Percentiles rank a stretch among this genome's conserved stretches.
Evolutionary conservation across 2,329 filamentous ascomycete species (phyloP).

Genomic region (Ceratocystis colombiana): DNA sequence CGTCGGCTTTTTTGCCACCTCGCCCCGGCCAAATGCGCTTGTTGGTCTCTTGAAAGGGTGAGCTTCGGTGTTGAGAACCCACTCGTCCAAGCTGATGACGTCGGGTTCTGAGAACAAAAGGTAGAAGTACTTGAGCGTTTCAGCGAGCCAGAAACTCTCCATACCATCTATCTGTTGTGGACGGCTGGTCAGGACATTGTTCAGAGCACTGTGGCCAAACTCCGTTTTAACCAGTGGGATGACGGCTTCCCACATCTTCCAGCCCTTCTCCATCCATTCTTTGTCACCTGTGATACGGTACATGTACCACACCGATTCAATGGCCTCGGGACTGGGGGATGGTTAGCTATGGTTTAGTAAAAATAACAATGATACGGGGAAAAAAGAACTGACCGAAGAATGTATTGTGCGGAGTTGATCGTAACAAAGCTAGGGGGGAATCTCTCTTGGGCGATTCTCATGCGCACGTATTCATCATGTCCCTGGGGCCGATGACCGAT

Average conservation of each 20-base stretch:
- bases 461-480: conserved; percentile 46
- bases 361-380: neutral
- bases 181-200: conserved; percentile 45
- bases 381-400: conserved; percentile 45
- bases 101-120: conserved; percentile 61
- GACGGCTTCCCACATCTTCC: conserved; percentile 72
- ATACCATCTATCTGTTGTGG: conserved; percentile 50
- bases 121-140: conserved; percentile 90
- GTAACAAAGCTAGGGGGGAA: conserved; percentile 44
- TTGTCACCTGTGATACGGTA: conserved; percentile 78
- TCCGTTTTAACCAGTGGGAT: conserved; percentile 55
- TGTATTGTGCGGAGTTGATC: conserved; percentile 43
- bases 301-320: conserved; percentile 81
- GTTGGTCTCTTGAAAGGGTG: conserved; percentile 46
- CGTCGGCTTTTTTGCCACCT: conserved; percentile 16
- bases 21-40: conserved; percentile 26
- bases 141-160: conserved; percentile 85
- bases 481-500: conserved; percentile 35
- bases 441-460: conserved; percentile 37
- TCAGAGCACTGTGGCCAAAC: conserved; percentile 59
- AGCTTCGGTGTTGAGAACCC: conserved; percentile 56
- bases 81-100: conserved; percentile 57
- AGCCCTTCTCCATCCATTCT: conserved; percentile 68
- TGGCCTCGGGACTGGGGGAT: conserved; percentile 61
- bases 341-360: neutral